Evolutionary conservation across 2,329 filamentous ascomycete genomes (phyloP).

Genomic region (Epicoccum sorghinum): DNA sequence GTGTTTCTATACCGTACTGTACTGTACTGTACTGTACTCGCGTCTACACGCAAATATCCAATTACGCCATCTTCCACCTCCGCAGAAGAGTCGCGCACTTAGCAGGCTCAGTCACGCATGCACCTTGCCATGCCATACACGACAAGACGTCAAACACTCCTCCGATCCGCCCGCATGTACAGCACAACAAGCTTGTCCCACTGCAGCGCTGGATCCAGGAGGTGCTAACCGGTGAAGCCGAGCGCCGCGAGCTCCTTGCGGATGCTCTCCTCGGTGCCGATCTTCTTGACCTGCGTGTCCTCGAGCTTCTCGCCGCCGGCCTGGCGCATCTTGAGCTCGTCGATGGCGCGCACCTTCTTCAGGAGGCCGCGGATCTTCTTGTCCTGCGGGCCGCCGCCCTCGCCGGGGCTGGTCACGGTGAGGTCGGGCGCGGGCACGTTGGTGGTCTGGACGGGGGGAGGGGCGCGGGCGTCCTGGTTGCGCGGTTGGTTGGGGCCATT

Average conservation of each 20-base stretch:
- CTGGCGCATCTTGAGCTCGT: slow-evolving; percentile 96
- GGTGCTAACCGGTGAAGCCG: slow-evolving; percentile 47
- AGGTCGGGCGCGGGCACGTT: slow-evolving; percentile 53
- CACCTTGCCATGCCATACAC: too few relatives aligned
- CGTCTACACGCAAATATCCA: too few relatives aligned
- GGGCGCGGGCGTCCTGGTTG: slow-evolving; percentile 25
- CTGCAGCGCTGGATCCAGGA: slow-evolving; percentile 10
- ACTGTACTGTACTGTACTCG: too few relatives aligned
- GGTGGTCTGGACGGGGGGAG: slow-evolving; percentile 40
- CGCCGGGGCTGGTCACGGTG: slow-evolving; percentile 60
- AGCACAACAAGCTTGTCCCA: too few relatives aligned
- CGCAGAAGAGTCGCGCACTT: too few relatives aligned
- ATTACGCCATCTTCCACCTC: too few relatives aligned
- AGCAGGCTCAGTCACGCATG: too few relatives aligned
- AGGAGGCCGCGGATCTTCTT: slow-evolving; percentile 94
- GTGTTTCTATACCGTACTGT: too few relatives aligned
- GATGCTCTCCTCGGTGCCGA: slow-evolving; percentile 83
- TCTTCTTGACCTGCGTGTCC: slow-evolving; percentile 99
- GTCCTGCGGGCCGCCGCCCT: slow-evolving; percentile 73
- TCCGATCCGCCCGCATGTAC: too few relatives aligned
- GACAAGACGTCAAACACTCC: too few relatives aligned
- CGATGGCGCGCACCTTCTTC: slow-evolving; percentile 98
- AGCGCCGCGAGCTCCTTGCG: slow-evolving; percentile 78
- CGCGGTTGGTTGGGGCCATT: slow-evolving; percentile 21
- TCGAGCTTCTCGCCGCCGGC: slow-evolving; percentile 95